Evolutionary conservation across 2,329 filamentous ascomycete genomes (phyloP).

Genomic region (Nothophoma quercina): DNA sequence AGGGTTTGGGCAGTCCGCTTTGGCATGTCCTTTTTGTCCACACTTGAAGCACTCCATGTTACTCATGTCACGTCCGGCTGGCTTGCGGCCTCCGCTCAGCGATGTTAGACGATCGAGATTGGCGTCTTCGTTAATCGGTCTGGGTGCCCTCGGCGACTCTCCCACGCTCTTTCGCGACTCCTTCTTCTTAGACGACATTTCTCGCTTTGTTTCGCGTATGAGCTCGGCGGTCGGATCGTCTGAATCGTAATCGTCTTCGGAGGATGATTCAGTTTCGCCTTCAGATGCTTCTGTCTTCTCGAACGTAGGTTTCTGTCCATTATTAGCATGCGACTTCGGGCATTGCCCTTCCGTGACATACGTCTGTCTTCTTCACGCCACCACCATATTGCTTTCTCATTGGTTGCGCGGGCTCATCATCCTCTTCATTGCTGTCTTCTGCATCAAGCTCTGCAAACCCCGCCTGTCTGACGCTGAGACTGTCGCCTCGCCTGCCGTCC

Average conservation of each 20-base stretch:
- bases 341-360: slow-evolving; percentile 16
- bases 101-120: slow-evolving; percentile 68
- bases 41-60: slow-evolving; percentile 67
- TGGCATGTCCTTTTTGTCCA: slow-evolving; percentile 67
- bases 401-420: slow-evolving; percentile 34
- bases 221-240: slow-evolving; percentile 54
- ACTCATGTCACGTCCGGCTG: slow-evolving; percentile 35
- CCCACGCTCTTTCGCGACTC: slow-evolving; percentile 56
- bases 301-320: slow-evolving; percentile 28
- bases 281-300: slow-evolving; percentile 35
- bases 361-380: slow-evolving; percentile 50
- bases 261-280: slow-evolving; percentile 31
- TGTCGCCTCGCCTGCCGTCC: slow-evolving; percentile 49
- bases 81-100: slow-evolving; percentile 55
- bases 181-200: slow-evolving; percentile 53
- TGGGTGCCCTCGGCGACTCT: slow-evolving; percentile 59
- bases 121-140: slow-evolving; percentile 70
- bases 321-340: slow-evolving; percentile 19
- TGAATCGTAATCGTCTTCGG: slow-evolving; percentile 53
- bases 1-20: slow-evolving; percentile 61
- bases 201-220: slow-evolving; percentile 56
- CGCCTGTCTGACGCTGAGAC: slow-evolving; percentile 64
- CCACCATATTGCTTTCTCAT: slow-evolving; percentile 61
- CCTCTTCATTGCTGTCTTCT: slow-evolving; percentile 46
- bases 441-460: slow-evolving; percentile 64